These are phyloP conservation scores for Aspergillus nanangensis DNA, from an alignment of 495 filamentous ascomycete species.

Conservation along the genomic window DNA sequence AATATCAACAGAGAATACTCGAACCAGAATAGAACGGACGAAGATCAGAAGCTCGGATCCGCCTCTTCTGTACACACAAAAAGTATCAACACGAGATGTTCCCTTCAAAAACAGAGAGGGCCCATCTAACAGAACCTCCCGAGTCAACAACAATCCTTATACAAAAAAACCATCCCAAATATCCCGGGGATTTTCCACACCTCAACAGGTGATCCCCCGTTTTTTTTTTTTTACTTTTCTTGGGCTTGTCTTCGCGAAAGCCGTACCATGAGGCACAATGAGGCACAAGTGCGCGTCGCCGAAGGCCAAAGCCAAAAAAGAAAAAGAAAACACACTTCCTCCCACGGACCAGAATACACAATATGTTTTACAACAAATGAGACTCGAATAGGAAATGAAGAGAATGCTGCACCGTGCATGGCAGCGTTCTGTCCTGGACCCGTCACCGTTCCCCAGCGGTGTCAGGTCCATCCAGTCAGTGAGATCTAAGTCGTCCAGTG, in stretches of 20 bases:
- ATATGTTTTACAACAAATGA: not conserved
- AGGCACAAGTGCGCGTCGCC: too few species aligned
- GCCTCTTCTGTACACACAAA: constrained; percentile 1
- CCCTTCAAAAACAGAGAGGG: not conserved
- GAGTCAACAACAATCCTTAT: too few species aligned
- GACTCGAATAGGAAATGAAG: not conserved
- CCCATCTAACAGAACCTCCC: too few species aligned
- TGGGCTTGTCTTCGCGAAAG: too few species aligned
- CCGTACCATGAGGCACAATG: too few species aligned
- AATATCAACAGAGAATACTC: constrained; percentile 7
- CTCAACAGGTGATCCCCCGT: too few species aligned
- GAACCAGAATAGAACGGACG: too few species aligned
- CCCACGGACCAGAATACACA: not conserved
- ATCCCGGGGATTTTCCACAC: too few species aligned
- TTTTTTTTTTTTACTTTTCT: too few species aligned
- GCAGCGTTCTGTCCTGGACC: not conserved
- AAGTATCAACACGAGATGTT: not conserved
- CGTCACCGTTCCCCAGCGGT: not conserved
- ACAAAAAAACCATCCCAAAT: too few species aligned
- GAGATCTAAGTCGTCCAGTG: too few species aligned
- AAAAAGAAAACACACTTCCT: not conserved
- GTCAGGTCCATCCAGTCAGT: too few species aligned
- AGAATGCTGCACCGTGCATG: not conserved
- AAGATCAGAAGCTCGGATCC: not conserved
- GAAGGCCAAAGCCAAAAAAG: not conserved